A percentile compares a stretch with the other conserved stretches of the same genome.
Evolutionary conservation across 2,329 filamentous ascomycete species (phyloP).

Genomic region (Hyphodiscus sp.): DNA sequence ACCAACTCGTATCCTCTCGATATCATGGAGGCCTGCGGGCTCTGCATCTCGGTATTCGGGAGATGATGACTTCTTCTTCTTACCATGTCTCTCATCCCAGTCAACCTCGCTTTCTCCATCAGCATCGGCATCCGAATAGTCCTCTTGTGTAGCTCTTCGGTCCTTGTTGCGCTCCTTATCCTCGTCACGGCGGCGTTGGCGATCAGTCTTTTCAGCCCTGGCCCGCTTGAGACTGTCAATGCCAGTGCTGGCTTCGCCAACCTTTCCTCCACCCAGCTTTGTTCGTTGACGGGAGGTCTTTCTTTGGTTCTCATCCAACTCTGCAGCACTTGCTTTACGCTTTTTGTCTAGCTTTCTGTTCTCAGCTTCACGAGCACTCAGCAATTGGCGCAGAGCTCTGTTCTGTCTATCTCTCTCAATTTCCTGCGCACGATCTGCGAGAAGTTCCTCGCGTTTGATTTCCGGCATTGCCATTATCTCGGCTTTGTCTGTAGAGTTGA

Average conservation of each 20-base stretch:
- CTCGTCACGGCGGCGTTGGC: slow-evolving; percentile 56
- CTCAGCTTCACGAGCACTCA: slow-evolving; percentile 59
- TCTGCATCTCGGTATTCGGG: slow-evolving; percentile 45
- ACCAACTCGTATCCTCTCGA: slow-evolving; percentile 77
- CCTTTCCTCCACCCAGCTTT: slow-evolving; percentile 57
- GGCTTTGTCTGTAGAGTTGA: slow-evolving; percentile 64
- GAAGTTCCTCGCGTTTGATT: slow-evolving; percentile 81
- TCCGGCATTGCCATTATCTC: slow-evolving; percentile 83
- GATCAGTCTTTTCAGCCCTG: slow-evolving; percentile 58
- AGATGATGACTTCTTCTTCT: slow-evolving; percentile 40
- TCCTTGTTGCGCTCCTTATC: slow-evolving; percentile 49
- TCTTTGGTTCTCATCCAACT: slow-evolving; percentile 69
- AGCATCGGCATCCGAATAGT: slow-evolving; percentile 52
- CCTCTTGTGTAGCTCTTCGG: slow-evolving; percentile 40
- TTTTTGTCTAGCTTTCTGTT: slow-evolving; percentile 53
- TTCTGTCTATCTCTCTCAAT: slow-evolving; percentile 79
- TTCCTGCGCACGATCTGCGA: slow-evolving; percentile 80
- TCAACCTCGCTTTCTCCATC: slow-evolving; percentile 76
- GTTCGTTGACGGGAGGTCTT: slow-evolving; percentile 70
- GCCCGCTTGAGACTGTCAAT: slow-evolving; percentile 65
- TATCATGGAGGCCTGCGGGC: slow-evolving; percentile 69
- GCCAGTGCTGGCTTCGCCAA: slow-evolving; percentile 61
- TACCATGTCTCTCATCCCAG: slow-evolving; percentile 54
- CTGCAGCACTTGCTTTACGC: slow-evolving; percentile 73
- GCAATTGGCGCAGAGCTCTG: slow-evolving; percentile 69